These are phyloP conservation scores for Bothia castanella DNA, from an alignment of 1,284 basidiomycete genomes.

Conservation along the genomic window DNA sequence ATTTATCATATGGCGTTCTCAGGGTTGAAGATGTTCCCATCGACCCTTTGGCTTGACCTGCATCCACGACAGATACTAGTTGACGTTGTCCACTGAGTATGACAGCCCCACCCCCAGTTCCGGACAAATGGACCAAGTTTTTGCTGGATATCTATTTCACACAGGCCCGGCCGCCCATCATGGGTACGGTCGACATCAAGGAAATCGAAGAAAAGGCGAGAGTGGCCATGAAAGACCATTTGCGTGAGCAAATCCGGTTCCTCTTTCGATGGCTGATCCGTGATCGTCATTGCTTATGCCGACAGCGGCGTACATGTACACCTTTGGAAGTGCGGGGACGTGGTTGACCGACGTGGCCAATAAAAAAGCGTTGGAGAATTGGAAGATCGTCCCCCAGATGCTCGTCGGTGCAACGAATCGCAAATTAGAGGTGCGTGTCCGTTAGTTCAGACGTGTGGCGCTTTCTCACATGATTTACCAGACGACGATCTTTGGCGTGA, in stretches of 20 bases:
- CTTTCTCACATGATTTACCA: slow-evolving; percentile 15
- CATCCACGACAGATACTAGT: neutral
- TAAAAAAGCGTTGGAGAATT: slow-evolving; percentile 40
- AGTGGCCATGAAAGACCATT: slow-evolving; percentile 44
- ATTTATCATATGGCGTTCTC: no score
- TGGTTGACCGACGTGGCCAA: slow-evolving; percentile 43
- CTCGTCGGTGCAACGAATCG: slow-evolving; percentile 50
- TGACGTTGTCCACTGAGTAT: slow-evolving; percentile 13
- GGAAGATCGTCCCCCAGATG: slow-evolving; percentile 57
- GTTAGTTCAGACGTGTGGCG: neutral
- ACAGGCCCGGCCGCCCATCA: slow-evolving; percentile 38
- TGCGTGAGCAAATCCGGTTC: slow-evolving; percentile 29
- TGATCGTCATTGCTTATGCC: neutral
- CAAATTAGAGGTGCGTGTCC: slow-evolving; percentile 42
- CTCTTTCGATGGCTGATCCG: no score
- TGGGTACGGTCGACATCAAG: slow-evolving; percentile 49
- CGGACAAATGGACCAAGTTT: slow-evolving; percentile 29
- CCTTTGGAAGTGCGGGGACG: slow-evolving; percentile 47
- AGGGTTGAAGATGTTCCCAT: no score
- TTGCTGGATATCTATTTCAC: slow-evolving; percentile 35
- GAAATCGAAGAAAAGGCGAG: slow-evolving; percentile 52
- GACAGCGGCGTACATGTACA: slow-evolving; percentile 48
- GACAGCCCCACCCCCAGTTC: slow-evolving; percentile 19
- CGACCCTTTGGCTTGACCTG: no score
- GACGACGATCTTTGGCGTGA: slow-evolving; percentile 50